Conservation (phyloP, 371 early-diverging fungal genomes). For the Mortierella sp. region DNA sequence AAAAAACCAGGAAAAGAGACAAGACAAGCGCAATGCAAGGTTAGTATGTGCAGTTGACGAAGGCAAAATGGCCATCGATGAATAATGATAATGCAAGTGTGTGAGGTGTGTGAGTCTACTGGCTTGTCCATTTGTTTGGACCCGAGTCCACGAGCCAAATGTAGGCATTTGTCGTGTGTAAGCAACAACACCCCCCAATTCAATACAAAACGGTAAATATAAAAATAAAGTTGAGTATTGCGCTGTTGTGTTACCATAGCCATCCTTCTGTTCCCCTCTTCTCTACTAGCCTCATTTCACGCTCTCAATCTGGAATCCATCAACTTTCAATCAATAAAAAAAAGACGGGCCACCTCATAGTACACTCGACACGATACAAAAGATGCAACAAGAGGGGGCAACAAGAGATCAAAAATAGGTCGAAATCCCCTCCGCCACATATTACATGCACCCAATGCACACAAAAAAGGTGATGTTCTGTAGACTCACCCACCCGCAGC, state of each 20-base stretch:
- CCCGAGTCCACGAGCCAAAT: not conserved
- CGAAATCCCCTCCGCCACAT: not conserved
- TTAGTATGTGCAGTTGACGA: not conserved
- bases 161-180: constrained; percentile 9
- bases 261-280: not conserved
- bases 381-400: not conserved
- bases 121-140: not conserved
- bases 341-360: not conserved
- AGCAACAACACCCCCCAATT: constrained; percentile 2
- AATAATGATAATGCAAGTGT: not conserved
- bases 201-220: constrained; percentile 4
- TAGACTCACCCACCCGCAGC: not conserved
- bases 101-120: not conserved
- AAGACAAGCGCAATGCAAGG: constrained; percentile 10
- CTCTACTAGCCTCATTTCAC: not conserved
- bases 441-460: constrained; percentile 11
- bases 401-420: constrained; percentile 9
- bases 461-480: not conserved
- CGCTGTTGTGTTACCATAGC: constrained; percentile 5
- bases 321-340: not conserved
- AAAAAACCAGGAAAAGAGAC: not conserved
- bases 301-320: constrained; percentile 16
- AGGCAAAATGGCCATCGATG: constrained; percentile 2
- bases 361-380: not conserved
- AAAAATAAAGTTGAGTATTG: constrained; percentile 12